Evolutionary conservation across 345 rosid species (phyloP), one percentile per base, ranked within the genome.

Genomic region (Eucalyptus fibrosa): DNA sequence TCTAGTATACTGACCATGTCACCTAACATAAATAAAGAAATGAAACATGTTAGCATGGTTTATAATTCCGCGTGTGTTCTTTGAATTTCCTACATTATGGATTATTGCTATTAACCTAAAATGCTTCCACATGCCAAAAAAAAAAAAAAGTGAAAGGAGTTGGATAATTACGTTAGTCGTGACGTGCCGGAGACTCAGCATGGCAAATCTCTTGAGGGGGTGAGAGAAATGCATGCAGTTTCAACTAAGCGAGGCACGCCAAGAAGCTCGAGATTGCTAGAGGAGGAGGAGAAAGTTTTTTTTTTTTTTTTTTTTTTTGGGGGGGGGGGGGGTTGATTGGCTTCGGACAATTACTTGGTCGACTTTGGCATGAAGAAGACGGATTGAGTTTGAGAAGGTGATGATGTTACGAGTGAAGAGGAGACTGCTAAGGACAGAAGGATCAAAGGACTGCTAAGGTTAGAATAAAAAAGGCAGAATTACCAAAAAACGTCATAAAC

Each of bases 41-140:
- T 3, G 23, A 51, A 51, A 51, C 4, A 0, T 0, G 4, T 51
- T 0, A 7, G 23, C 4, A 3, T 51, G 4, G 4, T 51, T 51
- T 51, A 51, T 51, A 51, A 17, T 51, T 17, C 4, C 4, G 23
- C 9, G 1, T 51, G 55, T 8, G 4, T 51, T 51, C 55, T 17
- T 51, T 51, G 55, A 51, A 51, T 51, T 51, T 51, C 23, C 2
- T 18, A 51, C 4, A 1, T 5, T 50, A 2, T 50, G 55, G 23
- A 51, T 51, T 51, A 51, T 51, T 51, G 2, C 0, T 51, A 51
- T 51, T 51, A 51, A 51, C 4, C 9, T 51, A 17, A 51, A 51
- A 51, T 0, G 55, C 55, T 51, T 51, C 23, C 0, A 9, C 55
- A 51, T 51, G 23, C 55, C 2, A 3, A 51, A 51, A 51, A 6